Evolutionary conservation across 208 protist genomes (phyloP).

Genomic region (Angomonas deanei): DNA sequence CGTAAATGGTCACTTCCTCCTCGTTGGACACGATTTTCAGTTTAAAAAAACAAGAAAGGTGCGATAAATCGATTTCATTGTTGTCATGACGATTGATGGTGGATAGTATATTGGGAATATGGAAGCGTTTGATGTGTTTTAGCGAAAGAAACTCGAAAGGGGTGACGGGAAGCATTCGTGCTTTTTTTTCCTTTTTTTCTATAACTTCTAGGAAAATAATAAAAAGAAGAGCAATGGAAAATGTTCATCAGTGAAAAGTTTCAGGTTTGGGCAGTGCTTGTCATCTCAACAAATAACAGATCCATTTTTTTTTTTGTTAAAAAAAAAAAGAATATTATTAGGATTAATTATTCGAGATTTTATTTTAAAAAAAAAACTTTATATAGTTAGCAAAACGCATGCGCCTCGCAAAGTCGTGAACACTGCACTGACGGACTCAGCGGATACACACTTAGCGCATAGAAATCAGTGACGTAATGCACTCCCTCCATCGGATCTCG

Average conservation of each 20-base stretch:
- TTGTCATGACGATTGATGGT: not conserved
- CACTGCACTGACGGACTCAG: constrained; percentile 75
- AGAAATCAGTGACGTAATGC: constrained; percentile 70
- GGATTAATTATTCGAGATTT: constrained; percentile 1
- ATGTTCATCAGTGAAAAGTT: constrained; percentile 7
- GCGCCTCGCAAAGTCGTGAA: constrained; percentile 69
- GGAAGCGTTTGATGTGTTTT: not conserved
- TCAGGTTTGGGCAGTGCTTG: no score
- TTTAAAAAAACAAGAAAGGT: not conserved
- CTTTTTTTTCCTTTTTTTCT: not conserved
- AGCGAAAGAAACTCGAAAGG: not conserved
- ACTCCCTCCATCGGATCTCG: constrained; percentile 37
- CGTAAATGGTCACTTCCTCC: no score
- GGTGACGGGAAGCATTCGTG: not conserved
- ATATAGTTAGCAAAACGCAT: constrained; percentile 15
- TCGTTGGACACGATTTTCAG: not conserved
- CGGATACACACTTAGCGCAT: constrained; percentile 74
- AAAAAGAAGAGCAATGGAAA: not conserved
- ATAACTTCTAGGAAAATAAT: no score
- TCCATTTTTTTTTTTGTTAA: not conserved
- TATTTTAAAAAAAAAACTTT: constrained; percentile 6
- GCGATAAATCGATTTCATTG: not conserved
- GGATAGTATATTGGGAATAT: not conserved
- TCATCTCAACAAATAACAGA: not conserved
- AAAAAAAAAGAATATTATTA: not conserved